A percentile compares a stretch with the other conserved stretches of the same genome.
phyloP scores from a whole-genome alignment of 2,329 filamentous ascomycete species.

The Colletotrichum chlorophyti region DNA sequence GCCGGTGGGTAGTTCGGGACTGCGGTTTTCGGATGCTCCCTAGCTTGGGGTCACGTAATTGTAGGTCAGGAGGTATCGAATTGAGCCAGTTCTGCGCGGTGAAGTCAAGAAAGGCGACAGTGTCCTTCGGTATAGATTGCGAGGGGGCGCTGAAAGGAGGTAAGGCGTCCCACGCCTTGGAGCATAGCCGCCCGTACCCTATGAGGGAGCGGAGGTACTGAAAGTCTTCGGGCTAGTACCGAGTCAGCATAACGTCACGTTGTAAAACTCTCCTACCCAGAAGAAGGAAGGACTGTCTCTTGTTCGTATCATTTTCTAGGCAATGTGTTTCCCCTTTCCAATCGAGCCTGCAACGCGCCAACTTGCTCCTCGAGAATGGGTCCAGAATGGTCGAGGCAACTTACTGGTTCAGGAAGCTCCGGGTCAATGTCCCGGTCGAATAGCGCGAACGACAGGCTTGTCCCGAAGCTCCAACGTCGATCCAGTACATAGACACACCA shows the following conservation, averaged over 20 bases:
- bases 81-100: conserved; percentile 52
- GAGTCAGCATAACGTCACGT: not conserved
- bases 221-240: conserved; percentile 36
- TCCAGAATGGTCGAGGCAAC: too few species aligned
- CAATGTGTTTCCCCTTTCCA: too few species aligned
- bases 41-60: conserved; percentile 42
- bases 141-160: conserved; percentile 40
- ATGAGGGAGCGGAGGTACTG: conserved; percentile 55
- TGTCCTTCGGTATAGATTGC: conserved; percentile 44
- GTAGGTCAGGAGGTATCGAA: conserved; percentile 49
- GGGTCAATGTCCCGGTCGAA: conserved; percentile 57
- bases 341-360: too few species aligned
- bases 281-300: too few species aligned
- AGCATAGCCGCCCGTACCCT: conserved; percentile 51
- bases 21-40: conserved; percentile 37
- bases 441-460: conserved; percentile 54
- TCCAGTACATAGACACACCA: conserved; percentile 61
- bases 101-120: conserved; percentile 47
- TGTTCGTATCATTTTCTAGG: not conserved
- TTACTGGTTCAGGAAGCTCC: conserved; percentile 50
- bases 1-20: conserved; percentile 44
- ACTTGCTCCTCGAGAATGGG: too few species aligned
- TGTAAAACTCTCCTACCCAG: too few species aligned
- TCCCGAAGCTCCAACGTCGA: conserved; percentile 58
- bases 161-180: conserved; percentile 53